These are phyloP conservation scores for Sugiyamaella floridensis DNA, from an alignment of 805 yeast species.

Conservation along the genomic window DNA sequence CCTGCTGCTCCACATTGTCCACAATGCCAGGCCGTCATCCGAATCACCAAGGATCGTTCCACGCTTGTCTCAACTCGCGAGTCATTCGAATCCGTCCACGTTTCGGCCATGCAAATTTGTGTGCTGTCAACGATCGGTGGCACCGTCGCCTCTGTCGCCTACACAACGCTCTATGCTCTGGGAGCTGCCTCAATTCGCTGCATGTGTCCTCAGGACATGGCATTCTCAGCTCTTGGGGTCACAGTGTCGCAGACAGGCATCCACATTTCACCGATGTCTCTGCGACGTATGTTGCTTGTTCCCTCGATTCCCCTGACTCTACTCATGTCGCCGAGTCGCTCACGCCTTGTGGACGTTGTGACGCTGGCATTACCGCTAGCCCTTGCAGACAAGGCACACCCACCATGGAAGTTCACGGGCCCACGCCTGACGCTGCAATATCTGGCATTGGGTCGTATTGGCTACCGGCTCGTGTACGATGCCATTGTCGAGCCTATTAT, in stretches of 20 bases:
- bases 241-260: slow-evolving; percentile 8
- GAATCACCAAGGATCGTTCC: slow-evolving; percentile 15
- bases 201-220: slow-evolving; percentile 26
- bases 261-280: slow-evolving; percentile 13
- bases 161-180: slow-evolving; percentile 23
- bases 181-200: slow-evolving; percentile 25
- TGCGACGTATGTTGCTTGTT: slow-evolving; percentile 17
- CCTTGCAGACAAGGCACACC: slow-evolving; percentile 11
- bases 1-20: slow-evolving; percentile 25
- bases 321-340: slow-evolving; percentile 17
- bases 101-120: slow-evolving; percentile 13
- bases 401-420: slow-evolving; percentile 21
- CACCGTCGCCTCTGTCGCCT: slow-evolving; percentile 14
- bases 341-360: slow-evolving; percentile 13
- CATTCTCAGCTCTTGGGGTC: slow-evolving; percentile 21
- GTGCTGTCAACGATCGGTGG: slow-evolving; percentile 16
- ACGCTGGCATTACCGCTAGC: slow-evolving; percentile 16
- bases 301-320: slow-evolving; percentile 23
- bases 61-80: slow-evolving; percentile 16
- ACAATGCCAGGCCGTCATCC: slow-evolving; percentile 27
- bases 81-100: slow-evolving; percentile 12
- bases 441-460: slow-evolving; percentile 16
- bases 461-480: slow-evolving; percentile 15
- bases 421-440: slow-evolving; percentile 17
- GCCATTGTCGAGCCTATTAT: slow-evolving; percentile 17